These are phyloP conservation scores for Capronia coronata DNA, from an alignment of 2,329 filamentous ascomycete genomes.

Conservation along the genomic window DNA sequence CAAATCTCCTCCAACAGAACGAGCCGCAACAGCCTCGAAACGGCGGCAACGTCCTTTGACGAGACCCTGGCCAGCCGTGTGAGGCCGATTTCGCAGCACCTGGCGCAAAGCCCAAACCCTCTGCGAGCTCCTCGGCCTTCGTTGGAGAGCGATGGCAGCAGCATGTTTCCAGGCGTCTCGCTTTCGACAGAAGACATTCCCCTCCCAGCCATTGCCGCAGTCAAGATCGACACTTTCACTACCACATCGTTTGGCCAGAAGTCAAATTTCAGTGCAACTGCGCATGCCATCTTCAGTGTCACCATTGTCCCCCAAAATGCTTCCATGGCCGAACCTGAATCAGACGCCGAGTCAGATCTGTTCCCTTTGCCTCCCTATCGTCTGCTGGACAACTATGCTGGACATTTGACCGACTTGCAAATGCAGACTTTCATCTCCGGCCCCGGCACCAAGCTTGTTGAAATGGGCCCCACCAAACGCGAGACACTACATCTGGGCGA, in stretches of 20 bases:
- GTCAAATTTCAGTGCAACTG: conserved; percentile 10
- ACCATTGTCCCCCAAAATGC: conserved; percentile 12
- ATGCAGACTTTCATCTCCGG: conserved; percentile 10
- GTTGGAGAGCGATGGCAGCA: neutral
- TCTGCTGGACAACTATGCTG: conserved; percentile 9
- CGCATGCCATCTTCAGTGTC: conserved; percentile 18
- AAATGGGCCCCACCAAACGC: conserved; percentile 2
- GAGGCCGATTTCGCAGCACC: neutral
- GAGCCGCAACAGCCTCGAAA: neutral
- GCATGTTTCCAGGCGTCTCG: neutral
- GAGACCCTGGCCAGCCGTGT: no score
- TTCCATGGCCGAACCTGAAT: neutral
- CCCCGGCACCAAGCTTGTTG: conserved; percentile 3
- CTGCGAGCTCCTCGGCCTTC: conserved; percentile 2
- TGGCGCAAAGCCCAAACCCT: conserved; percentile 1
- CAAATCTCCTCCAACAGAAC: neutral
- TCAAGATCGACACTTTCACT: conserved; percentile 12
- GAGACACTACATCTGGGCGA: conserved; percentile 6
- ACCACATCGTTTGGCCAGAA: conserved; percentile 10
- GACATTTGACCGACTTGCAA: conserved; percentile 6
- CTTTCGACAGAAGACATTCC: neutral
- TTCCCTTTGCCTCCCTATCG: neutral
- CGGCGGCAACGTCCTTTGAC: conserved; percentile 1
- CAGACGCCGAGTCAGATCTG: neutral
- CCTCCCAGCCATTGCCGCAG: conserved; percentile 9